Percentiles rank a stretch among this genome's conserved stretches.
phyloP scores from a whole-genome alignment of 768 basidiomycete genomes.

The Tylopilus sp. region DNA sequence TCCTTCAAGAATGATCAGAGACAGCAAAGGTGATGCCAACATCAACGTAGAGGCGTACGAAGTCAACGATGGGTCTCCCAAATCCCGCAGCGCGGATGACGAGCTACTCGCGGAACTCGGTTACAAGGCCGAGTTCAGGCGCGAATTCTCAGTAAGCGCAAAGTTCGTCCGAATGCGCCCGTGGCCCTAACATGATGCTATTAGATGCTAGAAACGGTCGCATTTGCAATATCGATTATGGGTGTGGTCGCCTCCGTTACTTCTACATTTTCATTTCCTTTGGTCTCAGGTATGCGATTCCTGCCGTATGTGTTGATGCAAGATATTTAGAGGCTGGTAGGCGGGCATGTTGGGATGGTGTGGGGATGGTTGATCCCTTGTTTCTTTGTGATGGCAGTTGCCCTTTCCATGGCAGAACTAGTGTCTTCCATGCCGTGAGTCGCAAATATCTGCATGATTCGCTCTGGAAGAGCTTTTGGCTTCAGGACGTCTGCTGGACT shows the following conservation, averaged over 20 bases:
- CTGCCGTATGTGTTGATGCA: neutral
- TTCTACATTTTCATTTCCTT: constrained; percentile 61
- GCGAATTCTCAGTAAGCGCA: constrained; percentile 63
- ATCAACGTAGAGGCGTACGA: constrained; percentile 10
- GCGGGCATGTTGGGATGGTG: constrained; percentile 75
- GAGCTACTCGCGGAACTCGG: constrained; percentile 60
- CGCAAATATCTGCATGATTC: neutral
- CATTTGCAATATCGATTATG: constrained; percentile 70
- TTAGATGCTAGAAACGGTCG: constrained; percentile 55
- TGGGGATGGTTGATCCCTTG: constrained; percentile 76
- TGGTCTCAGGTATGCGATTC: constrained; percentile 49
- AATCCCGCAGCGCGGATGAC: constrained; percentile 48
- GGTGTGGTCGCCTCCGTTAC: constrained; percentile 68
- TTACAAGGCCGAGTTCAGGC: constrained; percentile 69
- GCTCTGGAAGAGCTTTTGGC: neutral
- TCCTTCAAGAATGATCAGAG: constrained; percentile 14
- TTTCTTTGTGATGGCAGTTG: constrained; percentile 64
- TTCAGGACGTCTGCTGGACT: constrained; percentile 71
- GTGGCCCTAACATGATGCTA: neutral
- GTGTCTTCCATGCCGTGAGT: constrained; percentile 75
- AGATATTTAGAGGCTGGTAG: constrained; percentile 28
- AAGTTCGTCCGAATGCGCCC: neutral
- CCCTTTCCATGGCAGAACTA: constrained; percentile 70
- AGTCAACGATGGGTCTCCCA: constrained; percentile 12
- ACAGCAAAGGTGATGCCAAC: constrained; percentile 15